Percentiles rank a stretch among this genome's conserved stretches.
Conservation (phyloP, 768 basidiomycete species). For the Dentipellis fragilis region DNA sequence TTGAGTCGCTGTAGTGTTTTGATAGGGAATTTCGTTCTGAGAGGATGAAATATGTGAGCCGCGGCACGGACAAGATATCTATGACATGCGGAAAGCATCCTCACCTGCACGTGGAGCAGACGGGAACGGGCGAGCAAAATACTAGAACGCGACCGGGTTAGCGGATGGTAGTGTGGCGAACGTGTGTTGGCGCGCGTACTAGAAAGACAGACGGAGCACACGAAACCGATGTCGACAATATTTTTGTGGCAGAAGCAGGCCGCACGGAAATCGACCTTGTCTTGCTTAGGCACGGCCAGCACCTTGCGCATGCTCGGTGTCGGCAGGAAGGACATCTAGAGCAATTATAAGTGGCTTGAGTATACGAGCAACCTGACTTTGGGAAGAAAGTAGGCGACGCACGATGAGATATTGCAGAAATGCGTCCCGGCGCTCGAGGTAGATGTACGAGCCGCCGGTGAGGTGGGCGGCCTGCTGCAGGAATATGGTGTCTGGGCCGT, state of each 20-base stretch:
- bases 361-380: not conserved
- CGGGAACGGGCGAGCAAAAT: conserved; percentile 88
- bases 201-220: conserved; percentile 96
- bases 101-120: conserved; percentile 89
- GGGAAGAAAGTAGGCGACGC: conserved; percentile 13
- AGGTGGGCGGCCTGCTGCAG: conserved; percentile 95
- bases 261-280: conserved; percentile 92
- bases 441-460: conserved; percentile 89
- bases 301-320: conserved; percentile 62
- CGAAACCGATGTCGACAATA: conserved; percentile 93
- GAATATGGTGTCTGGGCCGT: conserved; percentile 85
- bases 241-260: conserved; percentile 99
- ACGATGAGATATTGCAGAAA: conserved; percentile 90
- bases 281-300: conserved; percentile 83
- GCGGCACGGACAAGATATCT: conserved; percentile 3
- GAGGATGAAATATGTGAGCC: conserved; percentile 1
- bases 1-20: conserved; percentile 82
- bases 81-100: conserved; percentile 19
- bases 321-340: conserved; percentile 80
- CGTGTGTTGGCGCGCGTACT: conserved; percentile 42
- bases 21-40: conserved; percentile 89
- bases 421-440: conserved; percentile 69
- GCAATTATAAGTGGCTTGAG: conserved; percentile 3
- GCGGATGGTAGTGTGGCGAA: not conserved
- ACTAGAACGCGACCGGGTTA: conserved; percentile 35